Percentiles rank a stretch among this genome's conserved stretches.
Evolutionary conservation across 2,329 filamentous ascomycete species (phyloP).

Genomic region (Botryotinia narcissicola): DNA sequence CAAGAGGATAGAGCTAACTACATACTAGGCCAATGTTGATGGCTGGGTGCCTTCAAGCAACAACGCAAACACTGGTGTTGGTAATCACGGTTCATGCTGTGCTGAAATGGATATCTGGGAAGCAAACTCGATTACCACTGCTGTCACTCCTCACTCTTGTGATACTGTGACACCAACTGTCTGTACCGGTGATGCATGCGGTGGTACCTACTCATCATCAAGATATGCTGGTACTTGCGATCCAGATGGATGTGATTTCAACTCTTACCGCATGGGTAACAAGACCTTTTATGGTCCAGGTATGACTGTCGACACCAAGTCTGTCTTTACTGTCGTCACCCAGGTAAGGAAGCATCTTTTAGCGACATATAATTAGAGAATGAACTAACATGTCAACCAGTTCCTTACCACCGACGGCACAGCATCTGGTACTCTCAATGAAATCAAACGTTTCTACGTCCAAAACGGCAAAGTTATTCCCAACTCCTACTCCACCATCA

Average conservation of each 20-base stretch:
- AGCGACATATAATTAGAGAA: not conserved
- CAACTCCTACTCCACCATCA: slow-evolving; percentile 48
- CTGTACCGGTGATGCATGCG: slow-evolving; percentile 43
- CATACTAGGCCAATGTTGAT: slow-evolving; percentile 13
- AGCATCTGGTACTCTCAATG: slow-evolving; percentile 53
- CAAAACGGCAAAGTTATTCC: slow-evolving; percentile 53
- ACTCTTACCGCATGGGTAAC: slow-evolving; percentile 58
- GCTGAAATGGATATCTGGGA: slow-evolving; percentile 69
- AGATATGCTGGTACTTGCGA: slow-evolving; percentile 57
- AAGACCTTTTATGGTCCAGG: slow-evolving; percentile 55
- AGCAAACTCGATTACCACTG: slow-evolving; percentile 57
- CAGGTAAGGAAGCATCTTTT: slow-evolving; percentile 38
- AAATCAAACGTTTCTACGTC: slow-evolving; percentile 57
- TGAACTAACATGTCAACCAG: not conserved
- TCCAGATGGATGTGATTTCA: slow-evolving; percentile 62
- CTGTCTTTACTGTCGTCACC: slow-evolving; percentile 56
- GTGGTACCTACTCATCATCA: slow-evolving; percentile 44
- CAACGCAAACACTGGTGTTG: slow-evolving; percentile 52
- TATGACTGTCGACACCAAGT: slow-evolving; percentile 52
- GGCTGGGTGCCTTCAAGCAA: slow-evolving; percentile 39
- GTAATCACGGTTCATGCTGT: slow-evolving; percentile 60
- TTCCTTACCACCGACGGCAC: slow-evolving; percentile 15
- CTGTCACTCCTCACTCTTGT: slow-evolving; percentile 59
- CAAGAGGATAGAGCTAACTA: not conserved
- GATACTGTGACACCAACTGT: slow-evolving; percentile 41